phyloP scores from a whole-genome alignment of 176 grass and related monocot genomes.

The Phoenix dactylifera region DNA sequence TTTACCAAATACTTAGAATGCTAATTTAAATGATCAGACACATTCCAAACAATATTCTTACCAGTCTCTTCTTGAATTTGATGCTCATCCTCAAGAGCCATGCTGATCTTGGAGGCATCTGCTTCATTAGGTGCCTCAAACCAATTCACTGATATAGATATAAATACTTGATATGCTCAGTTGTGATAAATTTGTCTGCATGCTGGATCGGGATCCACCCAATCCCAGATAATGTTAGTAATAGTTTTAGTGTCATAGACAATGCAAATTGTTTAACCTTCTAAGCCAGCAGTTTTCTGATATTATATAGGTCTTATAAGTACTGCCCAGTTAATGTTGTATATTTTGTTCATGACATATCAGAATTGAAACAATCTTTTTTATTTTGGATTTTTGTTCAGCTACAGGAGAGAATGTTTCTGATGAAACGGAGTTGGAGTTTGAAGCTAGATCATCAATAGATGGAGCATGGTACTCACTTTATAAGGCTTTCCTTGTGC shows the following conservation, averaged over 20 bases:
- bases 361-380: slow-evolving; percentile 12
- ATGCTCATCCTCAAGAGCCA: background rate
- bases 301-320: background rate
- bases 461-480: slow-evolving; percentile 73
- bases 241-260: too few species aligned
- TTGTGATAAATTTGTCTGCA: background rate
- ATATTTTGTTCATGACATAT: slow-evolving; percentile 3
- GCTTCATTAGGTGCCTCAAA: background rate
- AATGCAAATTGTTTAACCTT: too few species aligned
- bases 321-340: background rate
- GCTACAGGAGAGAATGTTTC: slow-evolving; percentile 38
- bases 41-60: background rate
- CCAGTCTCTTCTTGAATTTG: background rate
- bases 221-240: background rate
- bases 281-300: background rate
- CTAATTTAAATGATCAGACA: background rate
- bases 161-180: too few species aligned
- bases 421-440: slow-evolving; percentile 49
- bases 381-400: slow-evolving; percentile 29
- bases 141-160: too few species aligned
- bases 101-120: background rate
- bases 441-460: slow-evolving; percentile 83
- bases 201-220: background rate
- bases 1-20: background rate
- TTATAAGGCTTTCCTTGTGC: slow-evolving; percentile 12